Evolutionary conservation across 331 rosid genomes (phyloP).

Genomic region (Pyrus hybrid): DNA sequence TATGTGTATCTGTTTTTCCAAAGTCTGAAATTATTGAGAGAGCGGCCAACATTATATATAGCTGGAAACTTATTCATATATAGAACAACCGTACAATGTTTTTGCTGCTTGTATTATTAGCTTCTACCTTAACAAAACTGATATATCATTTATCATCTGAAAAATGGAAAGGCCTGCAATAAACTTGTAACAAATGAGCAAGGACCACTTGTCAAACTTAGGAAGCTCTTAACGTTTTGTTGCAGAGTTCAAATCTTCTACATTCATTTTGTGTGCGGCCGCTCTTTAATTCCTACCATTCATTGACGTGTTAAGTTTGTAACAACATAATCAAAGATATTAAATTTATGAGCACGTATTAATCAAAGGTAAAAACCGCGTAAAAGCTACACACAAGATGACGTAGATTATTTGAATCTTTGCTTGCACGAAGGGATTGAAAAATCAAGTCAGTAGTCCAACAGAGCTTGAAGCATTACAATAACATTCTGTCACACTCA

Average conservation of each 20-base stretch:
- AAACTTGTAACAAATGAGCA: neutral
- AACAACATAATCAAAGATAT: rapidly evolving
- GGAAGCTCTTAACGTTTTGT: neutral
- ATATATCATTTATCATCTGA: neutral
- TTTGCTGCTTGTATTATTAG: neutral
- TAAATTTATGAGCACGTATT: too few relatives aligned
- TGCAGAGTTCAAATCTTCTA: too few relatives aligned
- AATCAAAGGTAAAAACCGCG: rapidly evolving
- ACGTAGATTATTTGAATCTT: too few relatives aligned
- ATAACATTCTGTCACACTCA: neutral
- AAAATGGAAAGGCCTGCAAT: neutral
- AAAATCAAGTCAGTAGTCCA: neutral
- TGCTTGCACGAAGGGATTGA: neutral
- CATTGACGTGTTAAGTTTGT: too few relatives aligned
- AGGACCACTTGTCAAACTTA: neutral
- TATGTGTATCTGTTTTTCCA: neutral
- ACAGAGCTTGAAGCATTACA: neutral
- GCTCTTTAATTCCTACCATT: too few relatives aligned
- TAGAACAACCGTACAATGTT: neutral
- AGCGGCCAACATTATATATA: neutral
- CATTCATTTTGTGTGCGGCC: too few relatives aligned
- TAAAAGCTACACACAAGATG: too few relatives aligned
- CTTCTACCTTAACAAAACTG: neutral
- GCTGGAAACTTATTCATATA: neutral
- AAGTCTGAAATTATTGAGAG: neutral